Evolutionary conservation across 352 stramenopile genomes (phyloP).

Genomic region (Globisporangium perplexum): DNA sequence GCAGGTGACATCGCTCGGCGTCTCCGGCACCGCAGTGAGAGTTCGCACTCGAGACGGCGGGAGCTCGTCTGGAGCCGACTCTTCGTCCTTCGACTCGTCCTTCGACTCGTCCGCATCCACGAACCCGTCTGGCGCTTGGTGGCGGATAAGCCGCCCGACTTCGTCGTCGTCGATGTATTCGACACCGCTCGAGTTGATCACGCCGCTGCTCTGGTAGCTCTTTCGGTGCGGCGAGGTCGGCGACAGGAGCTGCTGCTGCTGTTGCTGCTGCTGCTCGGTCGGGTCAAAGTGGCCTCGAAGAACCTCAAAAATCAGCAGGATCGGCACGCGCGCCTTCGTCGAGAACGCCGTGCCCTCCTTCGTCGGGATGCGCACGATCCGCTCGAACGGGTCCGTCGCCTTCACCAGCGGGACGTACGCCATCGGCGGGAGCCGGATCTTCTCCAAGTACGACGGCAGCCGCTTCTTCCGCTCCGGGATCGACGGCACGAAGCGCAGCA

Average conservation of each 20-base stretch:
- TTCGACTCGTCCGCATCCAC: conserved; percentile 32
- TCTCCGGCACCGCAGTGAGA: conserved; percentile 44
- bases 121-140: conserved; percentile 59
- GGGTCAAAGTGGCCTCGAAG: conserved; percentile 69
- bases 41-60: conserved; percentile 3
- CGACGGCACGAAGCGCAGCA: conserved; percentile 75
- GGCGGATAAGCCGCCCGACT: conserved; percentile 62
- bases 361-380: conserved; percentile 77
- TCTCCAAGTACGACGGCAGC: conserved; percentile 74
- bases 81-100: conserved; percentile 13
- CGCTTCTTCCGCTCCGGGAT: conserved; percentile 76
- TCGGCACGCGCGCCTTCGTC: conserved; percentile 81
- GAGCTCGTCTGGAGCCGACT: not conserved
- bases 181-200: conserved; percentile 36
- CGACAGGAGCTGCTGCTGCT: conserved; percentile 38
- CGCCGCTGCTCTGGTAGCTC: conserved; percentile 26
- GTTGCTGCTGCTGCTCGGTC: conserved; percentile 17
- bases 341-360: conserved; percentile 87
- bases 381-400: conserved; percentile 84
- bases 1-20: conserved; percentile 51
- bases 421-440: conserved; percentile 80
- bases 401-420: conserved; percentile 86
- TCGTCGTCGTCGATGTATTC: conserved; percentile 82
- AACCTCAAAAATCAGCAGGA: conserved; percentile 87
- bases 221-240: conserved; percentile 48